Evolutionary conservation across 1,284 basidiomycete genomes (phyloP), one percentile per base, ranked within the genome.

Genomic region (Mycena citricolor): DNA sequence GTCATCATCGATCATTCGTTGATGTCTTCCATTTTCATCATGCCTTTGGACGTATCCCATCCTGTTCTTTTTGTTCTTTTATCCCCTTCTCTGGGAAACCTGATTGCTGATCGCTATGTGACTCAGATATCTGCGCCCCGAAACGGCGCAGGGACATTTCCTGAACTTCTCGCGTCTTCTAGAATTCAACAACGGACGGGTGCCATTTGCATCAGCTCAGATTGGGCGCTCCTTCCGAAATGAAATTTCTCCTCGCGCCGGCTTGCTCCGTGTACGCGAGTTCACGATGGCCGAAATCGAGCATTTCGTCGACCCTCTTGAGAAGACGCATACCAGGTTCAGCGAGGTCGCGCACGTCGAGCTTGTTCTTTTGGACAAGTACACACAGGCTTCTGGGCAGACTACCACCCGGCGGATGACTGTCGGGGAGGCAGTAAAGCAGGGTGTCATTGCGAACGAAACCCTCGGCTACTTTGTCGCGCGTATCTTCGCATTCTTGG

Each of bases 281-380:
- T 99, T 99, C 71, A 97, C 91, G 26, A 97, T 99, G 95, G 97
- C 94, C 42, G 97, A 99, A 73, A 97, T 99, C 65, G 97, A 99
- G 70, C 95, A 99, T 73, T 99, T 77, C 59, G 95, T 99, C 57
- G 95, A 99, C 71, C 97, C 95, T 6, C 76, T 81, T 42, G 86
- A 97, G 74, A 99, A 99, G 74, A 71, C 67, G 17, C 97, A 99
- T 68, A 72, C 79, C 19, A 81, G 85, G 25, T 99, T 99, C 75
- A 63, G 64, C 47, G 90, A 95, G 58, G 83, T 91, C 53, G 80
- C 83, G 52, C 78, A 92, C 58, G 72, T 92, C 53, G 77, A 75
- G 31, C 76, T 98, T 29, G 71, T 78, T 16, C 76, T 98, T 42
- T 79, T 99, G 40, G 85, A 94, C 62, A 86, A 91, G 55, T 70